Conservation (phyloP, 352 stramenopile genomes). For the Phytophthora fragariae region DNA sequence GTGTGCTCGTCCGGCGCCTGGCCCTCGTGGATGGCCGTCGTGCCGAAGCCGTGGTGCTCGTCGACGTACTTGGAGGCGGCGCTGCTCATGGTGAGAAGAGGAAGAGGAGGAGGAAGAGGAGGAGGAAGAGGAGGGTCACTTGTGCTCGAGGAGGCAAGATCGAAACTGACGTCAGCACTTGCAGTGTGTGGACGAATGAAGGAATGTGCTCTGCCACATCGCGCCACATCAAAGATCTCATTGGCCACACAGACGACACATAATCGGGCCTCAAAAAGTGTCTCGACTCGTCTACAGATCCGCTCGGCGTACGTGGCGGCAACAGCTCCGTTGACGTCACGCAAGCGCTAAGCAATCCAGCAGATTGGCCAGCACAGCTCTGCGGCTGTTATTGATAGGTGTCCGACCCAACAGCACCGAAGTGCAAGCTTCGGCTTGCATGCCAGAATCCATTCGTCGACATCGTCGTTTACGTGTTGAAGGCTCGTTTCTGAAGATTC, state of each 20-base stretch:
- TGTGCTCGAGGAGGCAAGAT: slow-evolving; percentile 26
- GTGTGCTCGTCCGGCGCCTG: slow-evolving; percentile 82
- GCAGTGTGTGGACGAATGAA: slow-evolving; percentile 18
- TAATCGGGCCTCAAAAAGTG: background rate
- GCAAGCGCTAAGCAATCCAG: too few species aligned
- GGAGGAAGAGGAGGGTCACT: background rate
- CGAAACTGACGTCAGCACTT: slow-evolving; percentile 27
- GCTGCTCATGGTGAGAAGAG: slow-evolving; percentile 45
- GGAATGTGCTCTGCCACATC: background rate
- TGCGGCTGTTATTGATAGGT: background rate
- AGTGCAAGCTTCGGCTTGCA: slow-evolving; percentile 1
- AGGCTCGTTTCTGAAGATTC: background rate
- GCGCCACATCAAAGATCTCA: background rate
- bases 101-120: too few species aligned
- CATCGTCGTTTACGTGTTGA: background rate
- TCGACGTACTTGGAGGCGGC: slow-evolving; percentile 66
- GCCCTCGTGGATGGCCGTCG: slow-evolving; percentile 84
- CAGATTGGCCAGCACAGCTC: too few species aligned
- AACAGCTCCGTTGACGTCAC: background rate
- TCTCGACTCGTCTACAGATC: background rate
- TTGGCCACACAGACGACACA: background rate
- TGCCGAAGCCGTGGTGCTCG: slow-evolving; percentile 86
- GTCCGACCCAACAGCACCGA: background rate
- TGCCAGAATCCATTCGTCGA: background rate
- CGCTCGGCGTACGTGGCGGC: background rate